Base-by-base conservation (phyloP, 1,284 basidiomycete genomes). In the Cryptococcus sp. region DNA sequence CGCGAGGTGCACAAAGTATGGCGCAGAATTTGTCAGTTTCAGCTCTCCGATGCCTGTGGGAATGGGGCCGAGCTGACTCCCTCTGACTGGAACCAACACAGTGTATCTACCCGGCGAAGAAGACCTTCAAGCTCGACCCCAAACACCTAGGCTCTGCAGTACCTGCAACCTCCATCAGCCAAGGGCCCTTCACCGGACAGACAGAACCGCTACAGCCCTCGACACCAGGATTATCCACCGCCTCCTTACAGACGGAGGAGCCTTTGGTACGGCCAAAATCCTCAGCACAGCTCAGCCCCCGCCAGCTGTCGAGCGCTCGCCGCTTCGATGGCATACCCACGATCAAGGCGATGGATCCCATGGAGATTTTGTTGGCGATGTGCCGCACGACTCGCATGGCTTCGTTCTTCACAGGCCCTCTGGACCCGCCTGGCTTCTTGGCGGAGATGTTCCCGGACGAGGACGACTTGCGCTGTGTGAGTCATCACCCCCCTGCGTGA, bases 361-460 rank as follows among this genome's bases (percentile, higher is more conserved):
- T 72, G 13, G 70, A 74, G n/a, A 53, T 66, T 21, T 56, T 74
- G 28, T 61, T 69, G 50, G 71, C 72, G 3, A 50, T 72, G 23
- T 70, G 67, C 54, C 59, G 70, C 45, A 62, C 62, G 46, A 75
- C 72, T 5, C 59, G 65, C 43, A 72, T 75, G 72, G 69, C 68
- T 9, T 54, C 57, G n/a, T 75, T 67, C 57, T 75, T 67, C 52
- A 59, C 59, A 43, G 64, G 66, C 21, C 67, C 68, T 11, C 39
- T 64, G 18, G 57, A 65, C 20, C 66, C 71, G 20, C 72, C 72
- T 18, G 67, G 69, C 11, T 75, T 73, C 33, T 56, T 75, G 20
- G 56, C 55, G 18, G 54, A 57, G 1, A 57, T 61, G 9, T 75
- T 72, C 46, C 65, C 68, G 0, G 55, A 61, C 2, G 60, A 68